Conservation (phyloP, 202 grass and related monocot genomes). For the Bolboschoenoplectus hybrid region DNA sequence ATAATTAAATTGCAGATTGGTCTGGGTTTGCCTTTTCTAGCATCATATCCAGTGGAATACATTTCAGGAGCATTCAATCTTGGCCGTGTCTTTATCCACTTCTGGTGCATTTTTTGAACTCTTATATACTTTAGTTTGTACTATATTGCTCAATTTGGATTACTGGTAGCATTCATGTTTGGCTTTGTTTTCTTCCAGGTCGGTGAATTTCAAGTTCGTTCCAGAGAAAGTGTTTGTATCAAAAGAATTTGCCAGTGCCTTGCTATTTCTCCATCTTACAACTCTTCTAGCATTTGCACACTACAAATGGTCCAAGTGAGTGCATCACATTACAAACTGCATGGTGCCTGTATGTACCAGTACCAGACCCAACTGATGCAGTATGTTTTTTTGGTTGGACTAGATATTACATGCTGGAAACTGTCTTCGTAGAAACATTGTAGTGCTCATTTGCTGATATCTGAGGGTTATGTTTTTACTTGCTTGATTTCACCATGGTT, state of each 20-base stretch:
- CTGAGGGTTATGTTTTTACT: neutral
- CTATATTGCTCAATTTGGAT: constrained; percentile 32
- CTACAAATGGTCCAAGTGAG: constrained; percentile 91
- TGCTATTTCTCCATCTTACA: constrained; percentile 82
- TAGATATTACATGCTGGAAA: neutral
- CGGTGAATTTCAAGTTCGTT: constrained; percentile 96
- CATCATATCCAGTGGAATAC: constrained; percentile 74
- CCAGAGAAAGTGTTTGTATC: constrained; percentile 88
- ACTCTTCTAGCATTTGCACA: constrained; percentile 84
- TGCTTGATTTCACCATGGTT: constrained; percentile 7
- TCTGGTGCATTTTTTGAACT: constrained; percentile 65
- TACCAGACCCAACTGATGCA: constrained; percentile 1
- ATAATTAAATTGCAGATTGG: constrained; percentile 57
- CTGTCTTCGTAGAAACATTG: neutral
- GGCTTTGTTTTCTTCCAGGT: constrained; percentile 57
- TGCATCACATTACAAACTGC: constrained; percentile 23
- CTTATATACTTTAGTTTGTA: constrained; percentile 11
- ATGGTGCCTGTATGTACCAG: constrained; percentile 21
- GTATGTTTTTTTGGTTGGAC: neutral
- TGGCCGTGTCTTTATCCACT: constrained; percentile 94
- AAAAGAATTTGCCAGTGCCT: constrained; percentile 70
- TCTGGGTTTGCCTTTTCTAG: constrained; percentile 85
- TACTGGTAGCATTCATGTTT: constrained; percentile 36
- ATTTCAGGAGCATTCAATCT: constrained; percentile 93
- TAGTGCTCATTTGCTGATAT: neutral